A percentile compares a stretch with the other conserved stretches of the same genome.
Conservation (phyloP, 345 rosid species). For the Garcia nutans region DNA sequence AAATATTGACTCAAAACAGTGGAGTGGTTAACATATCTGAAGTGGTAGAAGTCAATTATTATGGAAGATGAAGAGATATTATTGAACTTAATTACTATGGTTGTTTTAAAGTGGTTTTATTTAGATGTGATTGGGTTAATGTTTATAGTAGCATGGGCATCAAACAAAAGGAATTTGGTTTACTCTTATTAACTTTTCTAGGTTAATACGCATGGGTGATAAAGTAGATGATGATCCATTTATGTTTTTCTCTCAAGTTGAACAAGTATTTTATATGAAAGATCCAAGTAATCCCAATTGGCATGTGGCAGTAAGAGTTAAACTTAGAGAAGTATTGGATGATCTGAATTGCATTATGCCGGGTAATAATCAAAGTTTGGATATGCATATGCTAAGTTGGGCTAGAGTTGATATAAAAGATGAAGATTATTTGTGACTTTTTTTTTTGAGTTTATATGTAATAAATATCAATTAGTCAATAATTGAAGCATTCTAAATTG, state of each 20-base stretch:
- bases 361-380: too few relatives aligned
- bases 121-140: slow-evolving; percentile 15
- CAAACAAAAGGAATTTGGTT: not conserved
- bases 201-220: not conserved
- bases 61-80: not conserved
- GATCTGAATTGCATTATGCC: too few relatives aligned
- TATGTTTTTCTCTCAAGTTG: not conserved
- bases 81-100: slow-evolving; percentile 1
- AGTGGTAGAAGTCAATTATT: too few relatives aligned
- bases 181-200: not conserved
- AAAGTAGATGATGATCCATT: not conserved
- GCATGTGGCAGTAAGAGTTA: not conserved
- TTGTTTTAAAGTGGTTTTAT: not conserved
- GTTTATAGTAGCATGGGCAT: not conserved
- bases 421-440: too few relatives aligned
- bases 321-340: not conserved
- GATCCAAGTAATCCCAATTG: not conserved
- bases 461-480: too few relatives aligned
- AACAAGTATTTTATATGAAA: not conserved
- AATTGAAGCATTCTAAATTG: too few relatives aligned
- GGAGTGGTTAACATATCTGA: too few relatives aligned
- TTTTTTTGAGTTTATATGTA: too few relatives aligned
- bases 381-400: too few relatives aligned
- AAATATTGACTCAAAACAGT: too few relatives aligned
- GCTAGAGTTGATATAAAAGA: too few relatives aligned